Evolutionary conservation across 106 monocot genomes (phyloP), one percentile per base, ranked within the genome.

Genomic region (Dioscorea dumetorum): DNA sequence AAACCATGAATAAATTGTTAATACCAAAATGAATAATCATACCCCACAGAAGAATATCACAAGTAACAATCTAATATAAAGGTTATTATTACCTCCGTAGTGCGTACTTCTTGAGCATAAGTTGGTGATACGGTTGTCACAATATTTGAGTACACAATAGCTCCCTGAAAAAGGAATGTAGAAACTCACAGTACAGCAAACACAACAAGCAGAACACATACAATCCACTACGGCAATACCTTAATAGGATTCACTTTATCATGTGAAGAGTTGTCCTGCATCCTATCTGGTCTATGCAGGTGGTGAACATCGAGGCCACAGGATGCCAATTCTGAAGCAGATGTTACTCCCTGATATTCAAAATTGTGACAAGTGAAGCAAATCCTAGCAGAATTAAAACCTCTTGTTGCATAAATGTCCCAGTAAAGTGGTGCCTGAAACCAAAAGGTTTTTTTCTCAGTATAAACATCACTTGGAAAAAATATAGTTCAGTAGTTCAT

Each of bases 361-460:
- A 95, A 95, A 69, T 95, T 95, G 71, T 95, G 95, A 61, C 95
- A 95, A 51, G 95, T 95, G 50, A 95, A 95, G 73, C 95, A 91
- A 71, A 95, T 91, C 80, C 88, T 85, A 67, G 95, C 85, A 58
- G 91, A 91, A 81, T 95, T 84, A 49, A 88, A 81, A 33, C 95
- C 95, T 58, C 54, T 67, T 2, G 68, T 48, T 33, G 79, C 81
- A 76, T 88, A 95, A 74, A 91, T 69, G 60, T 95, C 95, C 95
- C 95, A 95, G 63, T 95, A 95, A 52, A 95, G 91, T 57, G 95
- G 95, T 63, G 91, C 85, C 95, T 95, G 68, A 60, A 83, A 79
- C 24, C 12, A 18, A 18, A 41, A 41, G 41, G 41, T 41, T 41
- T 41, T n/a, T 41, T 41, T 41, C 6, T 41, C 41, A 41, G 41